phyloP scores from a whole-genome alignment of 495 filamentous ascomycete species.

The Collariella sp. region DNA sequence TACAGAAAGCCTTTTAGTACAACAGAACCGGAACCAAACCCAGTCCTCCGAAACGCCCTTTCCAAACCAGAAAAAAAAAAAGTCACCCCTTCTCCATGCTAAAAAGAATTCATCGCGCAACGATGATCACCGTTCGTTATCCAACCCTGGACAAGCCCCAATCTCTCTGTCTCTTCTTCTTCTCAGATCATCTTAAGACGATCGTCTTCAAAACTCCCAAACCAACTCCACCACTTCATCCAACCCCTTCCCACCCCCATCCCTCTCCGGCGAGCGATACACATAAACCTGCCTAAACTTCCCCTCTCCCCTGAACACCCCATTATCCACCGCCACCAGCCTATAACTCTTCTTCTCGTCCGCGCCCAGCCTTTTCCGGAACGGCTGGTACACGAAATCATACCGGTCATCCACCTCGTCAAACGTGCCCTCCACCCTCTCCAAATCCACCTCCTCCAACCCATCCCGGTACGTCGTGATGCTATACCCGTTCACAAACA shows the following conservation, averaged over 20 bases:
- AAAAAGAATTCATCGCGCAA: neutral
- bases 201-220: constrained; percentile 21
- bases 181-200: no score
- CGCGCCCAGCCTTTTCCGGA: constrained; percentile 28
- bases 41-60: no score
- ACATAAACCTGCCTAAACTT: constrained; percentile 26
- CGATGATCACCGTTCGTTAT: neutral
- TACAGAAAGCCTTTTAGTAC: no score
- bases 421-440: constrained; percentile 53
- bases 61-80: neutral
- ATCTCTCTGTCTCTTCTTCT: neutral
- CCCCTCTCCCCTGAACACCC: neutral
- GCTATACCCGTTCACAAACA: constrained; percentile 57
- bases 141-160: neutral
- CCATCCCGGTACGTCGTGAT: constrained; percentile 47
- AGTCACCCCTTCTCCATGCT: neutral
- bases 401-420: constrained; percentile 31
- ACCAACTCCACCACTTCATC: constrained; percentile 31
- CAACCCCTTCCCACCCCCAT: constrained; percentile 3
- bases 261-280: constrained; percentile 4
- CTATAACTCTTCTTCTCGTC: constrained; percentile 33
- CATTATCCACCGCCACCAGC: constrained; percentile 9
- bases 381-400: constrained; percentile 45
- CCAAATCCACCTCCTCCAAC: constrained; percentile 42
- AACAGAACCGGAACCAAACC: no score